phyloP scores from a whole-genome alignment of 2,329 filamentous ascomycete species.

The Didymosphaeria variabile region DNA sequence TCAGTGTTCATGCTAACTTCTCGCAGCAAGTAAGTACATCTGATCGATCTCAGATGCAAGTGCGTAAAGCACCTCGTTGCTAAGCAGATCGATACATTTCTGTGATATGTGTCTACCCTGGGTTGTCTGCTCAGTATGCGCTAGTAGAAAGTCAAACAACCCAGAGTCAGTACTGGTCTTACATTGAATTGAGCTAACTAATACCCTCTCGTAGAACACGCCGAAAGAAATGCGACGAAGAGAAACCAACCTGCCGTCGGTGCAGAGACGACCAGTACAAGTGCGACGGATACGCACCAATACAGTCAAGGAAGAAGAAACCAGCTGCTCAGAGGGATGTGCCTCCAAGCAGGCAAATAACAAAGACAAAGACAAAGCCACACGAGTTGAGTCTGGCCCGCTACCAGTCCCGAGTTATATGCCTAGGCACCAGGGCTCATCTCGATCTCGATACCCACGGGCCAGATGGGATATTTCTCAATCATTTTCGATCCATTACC shows the following conservation, averaged over 20 bases:
- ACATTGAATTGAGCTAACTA: background rate
- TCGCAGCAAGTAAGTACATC: background rate
- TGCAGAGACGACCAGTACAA: conserved; percentile 18
- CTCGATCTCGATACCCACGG: background rate
- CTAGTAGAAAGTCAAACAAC: background rate
- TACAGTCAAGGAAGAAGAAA: background rate
- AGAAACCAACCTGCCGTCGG: conserved; percentile 22
- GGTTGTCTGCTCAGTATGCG: background rate
- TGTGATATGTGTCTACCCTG: background rate
- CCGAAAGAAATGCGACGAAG: conserved; percentile 23
- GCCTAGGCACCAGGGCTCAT: background rate
- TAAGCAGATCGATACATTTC: background rate
- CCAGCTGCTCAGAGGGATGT: background rate
- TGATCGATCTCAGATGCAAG: background rate
- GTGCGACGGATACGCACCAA: conserved; percentile 19
- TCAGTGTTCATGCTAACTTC: background rate
- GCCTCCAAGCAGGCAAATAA: background rate
- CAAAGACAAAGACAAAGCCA: background rate
- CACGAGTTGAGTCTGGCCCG: background rate
- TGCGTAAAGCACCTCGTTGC: background rate
- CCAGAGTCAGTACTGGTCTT: background rate
- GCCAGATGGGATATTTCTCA: conserved; percentile 8
- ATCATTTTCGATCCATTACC: conserved; percentile 21
- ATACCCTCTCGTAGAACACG: conserved; percentile 12
- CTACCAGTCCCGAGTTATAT: background rate